phyloP scores from a whole-genome alignment of 116 monocot genomes.

The Phalaenopsis hybrid region DNA sequence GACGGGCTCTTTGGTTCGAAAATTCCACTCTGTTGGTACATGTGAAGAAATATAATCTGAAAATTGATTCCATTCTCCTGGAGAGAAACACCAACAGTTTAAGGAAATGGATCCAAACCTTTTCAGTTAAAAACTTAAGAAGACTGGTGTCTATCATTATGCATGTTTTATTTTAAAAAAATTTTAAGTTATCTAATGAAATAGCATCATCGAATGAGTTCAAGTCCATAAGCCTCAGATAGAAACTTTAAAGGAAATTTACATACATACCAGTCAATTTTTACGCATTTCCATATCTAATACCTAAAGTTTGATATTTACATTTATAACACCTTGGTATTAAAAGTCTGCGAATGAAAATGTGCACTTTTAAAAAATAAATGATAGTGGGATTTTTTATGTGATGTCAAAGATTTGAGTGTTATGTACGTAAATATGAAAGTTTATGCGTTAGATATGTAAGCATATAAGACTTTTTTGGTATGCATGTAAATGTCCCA shows the following conservation, averaged over 20 bases:
- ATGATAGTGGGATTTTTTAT: no score
- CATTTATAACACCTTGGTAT: no score
- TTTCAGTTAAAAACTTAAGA: background rate
- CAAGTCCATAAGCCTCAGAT: background rate
- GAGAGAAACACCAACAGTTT: background rate
- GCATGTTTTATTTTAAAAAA: background rate
- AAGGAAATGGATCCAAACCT: background rate
- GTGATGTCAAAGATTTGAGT: no score
- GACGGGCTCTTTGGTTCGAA: slow-evolving; percentile 16
- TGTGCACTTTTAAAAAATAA: no score
- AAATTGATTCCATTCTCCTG: slow-evolving; percentile 27
- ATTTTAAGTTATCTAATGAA: background rate
- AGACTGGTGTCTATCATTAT: background rate
- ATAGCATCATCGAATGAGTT: background rate
- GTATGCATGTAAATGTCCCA: no score
- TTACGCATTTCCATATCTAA: no score
- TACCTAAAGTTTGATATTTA: no score
- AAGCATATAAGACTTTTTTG: no score
- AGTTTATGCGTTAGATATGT: no score
- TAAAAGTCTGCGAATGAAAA: no score
- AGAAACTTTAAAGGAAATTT: background rate
- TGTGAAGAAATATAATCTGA: slow-evolving; percentile 36
- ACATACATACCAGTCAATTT: no score
- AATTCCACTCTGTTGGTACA: slow-evolving; percentile 38
- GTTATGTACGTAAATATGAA: no score